Evolutionary conservation across 768 basidiomycete species (phyloP).

Genomic region (Amanita brunnescens): DNA sequence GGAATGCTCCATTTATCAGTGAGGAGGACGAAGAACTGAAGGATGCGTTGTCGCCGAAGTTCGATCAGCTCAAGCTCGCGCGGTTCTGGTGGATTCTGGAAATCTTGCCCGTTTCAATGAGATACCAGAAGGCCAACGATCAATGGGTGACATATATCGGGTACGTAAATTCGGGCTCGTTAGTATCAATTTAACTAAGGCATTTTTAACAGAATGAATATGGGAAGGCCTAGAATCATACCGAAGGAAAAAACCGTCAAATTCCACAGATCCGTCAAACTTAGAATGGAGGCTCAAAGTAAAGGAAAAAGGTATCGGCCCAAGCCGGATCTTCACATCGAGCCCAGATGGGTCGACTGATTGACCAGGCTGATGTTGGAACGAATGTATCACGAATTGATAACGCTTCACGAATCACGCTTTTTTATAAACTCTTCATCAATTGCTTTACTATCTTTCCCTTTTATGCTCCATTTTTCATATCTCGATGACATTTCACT

Average conservation of each 20-base stretch:
- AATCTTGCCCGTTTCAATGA: conserved; percentile 33
- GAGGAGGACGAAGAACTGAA: conserved; percentile 39
- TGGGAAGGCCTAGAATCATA: conserved; percentile 29
- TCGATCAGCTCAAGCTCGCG: conserved; percentile 46
- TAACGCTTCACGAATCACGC: background rate
- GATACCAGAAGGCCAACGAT: conserved; percentile 29
- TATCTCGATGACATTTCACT: too few relatives aligned
- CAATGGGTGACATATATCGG: conserved; percentile 27
- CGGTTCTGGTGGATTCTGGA: conserved; percentile 66
- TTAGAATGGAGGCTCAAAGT: conserved; percentile 44
- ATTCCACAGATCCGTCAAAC: conserved; percentile 42
- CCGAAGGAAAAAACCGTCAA: conserved; percentile 27
- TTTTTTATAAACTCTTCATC: background rate
- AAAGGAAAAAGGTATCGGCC: conserved; percentile 23
- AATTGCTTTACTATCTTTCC: too few relatives aligned
- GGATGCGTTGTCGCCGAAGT: conserved; percentile 47
- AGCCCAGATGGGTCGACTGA: conserved; percentile 29
- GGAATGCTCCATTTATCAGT: conserved; percentile 5
- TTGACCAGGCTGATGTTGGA: background rate
- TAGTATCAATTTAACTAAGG: background rate
- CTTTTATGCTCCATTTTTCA: too few relatives aligned
- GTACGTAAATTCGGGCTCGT: conserved; percentile 14
- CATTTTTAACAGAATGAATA: conserved; percentile 21
- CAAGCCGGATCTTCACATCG: conserved; percentile 14
- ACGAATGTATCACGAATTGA: too few relatives aligned